Base-by-base conservation (phyloP, 2,329 filamentous ascomycete species). In the Diaporthe longicolla region DNA sequence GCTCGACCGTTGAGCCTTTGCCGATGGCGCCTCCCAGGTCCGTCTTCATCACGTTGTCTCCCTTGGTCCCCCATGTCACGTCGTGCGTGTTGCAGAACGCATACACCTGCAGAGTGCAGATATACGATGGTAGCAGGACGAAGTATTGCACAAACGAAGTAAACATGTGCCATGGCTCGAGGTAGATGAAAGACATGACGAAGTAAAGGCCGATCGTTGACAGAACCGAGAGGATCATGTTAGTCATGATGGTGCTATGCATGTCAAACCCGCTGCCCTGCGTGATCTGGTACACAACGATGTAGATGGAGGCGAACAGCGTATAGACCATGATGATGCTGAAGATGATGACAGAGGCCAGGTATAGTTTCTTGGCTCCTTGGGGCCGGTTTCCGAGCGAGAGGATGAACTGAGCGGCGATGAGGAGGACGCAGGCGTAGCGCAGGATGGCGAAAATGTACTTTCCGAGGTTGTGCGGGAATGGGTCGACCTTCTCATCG, bases 41-140 rank as follows among this genome's bases (percentile, higher is more conserved):
- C 10, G 94, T 98, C 83, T 94, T 93, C 79, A 97, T 93, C 48
- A 97, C 92, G 83, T 99, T 99, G 88, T 99, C 97, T 73, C 97
- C 97, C 85, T 99, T 99, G 59, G 97, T 99, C 58, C 97, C 97
- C 97, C 97, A 99, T 0, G 95, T 97, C 26, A 99, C 95, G 82
- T 99, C 97, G 89, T 99, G 97, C 0, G 96, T 97, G 86, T 99
- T 99, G 87, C 97, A 98, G 84, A 99, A 99, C 57, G 97, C 97
- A 84, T 99, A 99, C 26, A 98, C 95, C 83, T 99, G 97, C 3
- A 99, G 89, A 0, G 95, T 98, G 86, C 97, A 98, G 84, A 99
- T 97, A 86, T 98, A 99, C 52, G 89, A 93, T 0, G 97, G 97
- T 48, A 99, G 88, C 35, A 99, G 91, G 61, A 95, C 89, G 82